Conservation (phyloP, 805 yeast species). For the Trichomonascus vanleenenianus region DNA sequence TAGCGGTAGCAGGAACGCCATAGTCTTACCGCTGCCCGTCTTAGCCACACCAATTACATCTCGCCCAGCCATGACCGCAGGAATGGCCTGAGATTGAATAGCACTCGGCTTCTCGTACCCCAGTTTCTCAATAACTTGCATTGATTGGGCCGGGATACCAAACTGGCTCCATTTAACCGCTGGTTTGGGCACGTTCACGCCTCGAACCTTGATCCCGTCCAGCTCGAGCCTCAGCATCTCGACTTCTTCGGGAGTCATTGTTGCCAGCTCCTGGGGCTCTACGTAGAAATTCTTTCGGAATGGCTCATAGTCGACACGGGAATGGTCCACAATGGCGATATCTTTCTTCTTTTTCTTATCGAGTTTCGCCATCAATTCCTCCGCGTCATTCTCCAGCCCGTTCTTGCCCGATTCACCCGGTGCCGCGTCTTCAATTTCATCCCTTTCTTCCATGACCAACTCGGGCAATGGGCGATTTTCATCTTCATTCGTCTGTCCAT, state of each 20-base stretch:
- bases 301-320: slow-evolving; percentile 39
- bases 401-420: slow-evolving; percentile 26
- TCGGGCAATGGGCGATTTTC: slow-evolving; percentile 5
- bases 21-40: slow-evolving; percentile 94
- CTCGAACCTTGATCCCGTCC: slow-evolving; percentile 64
- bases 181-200: slow-evolving; percentile 53
- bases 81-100: slow-evolving; percentile 85
- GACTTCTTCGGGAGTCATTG: slow-evolving; percentile 48
- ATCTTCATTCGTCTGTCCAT: slow-evolving; percentile 4
- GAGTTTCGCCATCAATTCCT: slow-evolving; percentile 22
- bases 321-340: slow-evolving; percentile 41
- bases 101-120: slow-evolving; percentile 65
- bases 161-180: slow-evolving; percentile 71
- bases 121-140: slow-evolving; percentile 44
- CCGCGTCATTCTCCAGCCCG: slow-evolving; percentile 16
- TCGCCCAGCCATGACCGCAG: slow-evolving; percentile 81
- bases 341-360: slow-evolving; percentile 41
- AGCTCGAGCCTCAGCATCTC: slow-evolving; percentile 42
- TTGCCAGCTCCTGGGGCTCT: slow-evolving; percentile 47
- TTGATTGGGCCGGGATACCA: slow-evolving; percentile 59
- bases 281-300: slow-evolving; percentile 57
- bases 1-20: slow-evolving; percentile 79
- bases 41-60: slow-evolving; percentile 93
- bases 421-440: slow-evolving; percentile 18
- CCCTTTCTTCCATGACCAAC: slow-evolving; percentile 12